Conservation (phyloP, 2,329 filamentous ascomycete species). For the Ceratocystis diversiconidia region DNA sequence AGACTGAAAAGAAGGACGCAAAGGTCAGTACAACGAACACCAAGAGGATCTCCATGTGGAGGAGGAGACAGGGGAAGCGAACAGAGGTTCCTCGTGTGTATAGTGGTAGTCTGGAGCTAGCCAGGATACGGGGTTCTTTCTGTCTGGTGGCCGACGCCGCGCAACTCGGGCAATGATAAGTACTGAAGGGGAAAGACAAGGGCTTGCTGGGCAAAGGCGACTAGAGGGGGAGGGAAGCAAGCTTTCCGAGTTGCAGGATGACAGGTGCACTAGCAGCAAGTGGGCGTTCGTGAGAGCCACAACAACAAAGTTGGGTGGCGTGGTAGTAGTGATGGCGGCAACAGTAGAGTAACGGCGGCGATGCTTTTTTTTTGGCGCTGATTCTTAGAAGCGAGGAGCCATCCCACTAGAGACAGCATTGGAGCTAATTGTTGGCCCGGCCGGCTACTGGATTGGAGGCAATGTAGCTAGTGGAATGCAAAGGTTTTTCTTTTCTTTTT, state of each 20-base stretch:
- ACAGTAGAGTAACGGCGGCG: not conserved
- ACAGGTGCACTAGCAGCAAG: not conserved
- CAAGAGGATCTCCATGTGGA: constrained; percentile 13
- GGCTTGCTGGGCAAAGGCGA: no score
- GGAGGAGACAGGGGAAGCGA: not conserved
- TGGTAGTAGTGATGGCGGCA: not conserved
- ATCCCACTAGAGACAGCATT: not conserved
- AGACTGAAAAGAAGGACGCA: constrained; percentile 14
- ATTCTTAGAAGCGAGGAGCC: not conserved
- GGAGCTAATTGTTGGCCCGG: not conserved
- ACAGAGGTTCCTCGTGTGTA: not conserved
- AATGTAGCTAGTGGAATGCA: not conserved
- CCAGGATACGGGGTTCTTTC: no score
- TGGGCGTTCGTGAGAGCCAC: not conserved
- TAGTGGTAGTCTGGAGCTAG: no score
- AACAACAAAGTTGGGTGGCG: not conserved
- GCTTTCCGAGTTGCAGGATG: not conserved
- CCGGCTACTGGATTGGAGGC: not conserved
- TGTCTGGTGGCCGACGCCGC: no score
- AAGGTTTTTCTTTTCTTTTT: not conserved
- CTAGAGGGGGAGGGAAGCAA: not conserved
- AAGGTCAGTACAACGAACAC: constrained; percentile 16
- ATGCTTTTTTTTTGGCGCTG: not conserved
- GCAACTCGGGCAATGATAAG: no score
- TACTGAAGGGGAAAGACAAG: no score